Evolutionary conservation across 257 asterid species (phyloP).

Genomic region (Ocimum tenuiflorum): DNA sequence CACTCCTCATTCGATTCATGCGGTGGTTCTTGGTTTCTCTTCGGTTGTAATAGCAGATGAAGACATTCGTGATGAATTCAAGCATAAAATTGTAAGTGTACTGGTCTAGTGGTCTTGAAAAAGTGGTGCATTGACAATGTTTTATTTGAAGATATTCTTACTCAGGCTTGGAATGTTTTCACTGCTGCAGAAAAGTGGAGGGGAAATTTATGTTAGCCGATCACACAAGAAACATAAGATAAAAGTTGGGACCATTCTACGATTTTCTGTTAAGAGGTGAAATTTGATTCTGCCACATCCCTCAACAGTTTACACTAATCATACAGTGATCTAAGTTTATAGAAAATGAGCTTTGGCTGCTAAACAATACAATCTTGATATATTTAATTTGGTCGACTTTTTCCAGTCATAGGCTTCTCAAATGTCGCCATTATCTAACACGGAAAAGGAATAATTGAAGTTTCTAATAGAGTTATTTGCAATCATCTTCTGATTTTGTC

Average conservation of each 20-base stretch:
- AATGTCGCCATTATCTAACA: background rate
- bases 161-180: background rate
- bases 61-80: conserved; percentile 60
- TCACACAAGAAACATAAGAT: conserved; percentile 52
- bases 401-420: background rate
- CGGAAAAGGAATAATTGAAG: background rate
- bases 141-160: conserved; percentile 2
- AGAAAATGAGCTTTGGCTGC: background rate
- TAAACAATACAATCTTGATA: background rate
- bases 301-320: background rate
- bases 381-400: background rate
- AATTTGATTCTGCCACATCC: background rate
- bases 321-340: background rate
- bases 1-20: conserved; percentile 49
- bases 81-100: conserved; percentile 48
- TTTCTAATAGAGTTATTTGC: background rate
- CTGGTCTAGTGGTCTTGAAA: conserved; percentile 10
- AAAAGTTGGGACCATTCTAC: conserved; percentile 54
- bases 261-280: conserved; percentile 67
- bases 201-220: conserved; percentile 49
- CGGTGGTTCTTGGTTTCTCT: conserved; percentile 71
- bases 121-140: background rate
- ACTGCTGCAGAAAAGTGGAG: conserved; percentile 49
- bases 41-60: conserved; percentile 51
- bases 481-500: background rate